Conservation (phyloP, 306 rosid genomes). For the Inga oerstediana region DNA sequence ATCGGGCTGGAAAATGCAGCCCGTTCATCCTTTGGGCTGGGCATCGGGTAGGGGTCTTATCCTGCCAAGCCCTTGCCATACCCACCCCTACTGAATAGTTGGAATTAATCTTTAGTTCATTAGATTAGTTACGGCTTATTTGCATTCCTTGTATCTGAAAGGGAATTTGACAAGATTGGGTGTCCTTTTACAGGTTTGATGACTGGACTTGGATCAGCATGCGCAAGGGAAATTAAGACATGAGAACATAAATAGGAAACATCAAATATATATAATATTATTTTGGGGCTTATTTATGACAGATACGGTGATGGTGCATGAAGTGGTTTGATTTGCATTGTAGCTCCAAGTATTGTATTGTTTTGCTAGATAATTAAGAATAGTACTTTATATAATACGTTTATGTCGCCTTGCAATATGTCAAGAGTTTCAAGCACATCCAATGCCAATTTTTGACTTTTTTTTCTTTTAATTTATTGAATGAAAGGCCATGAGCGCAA, state of each 20-base stretch:
- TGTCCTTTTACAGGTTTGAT: constrained; percentile 35
- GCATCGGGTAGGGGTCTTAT: too few relatives aligned
- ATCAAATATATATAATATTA: background rate
- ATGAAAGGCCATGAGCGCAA: background rate
- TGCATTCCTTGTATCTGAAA: background rate
- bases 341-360: constrained; percentile 4
- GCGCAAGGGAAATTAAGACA: background rate
- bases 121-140: background rate
- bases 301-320: background rate
- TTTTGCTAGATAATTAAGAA: constrained; percentile 4
- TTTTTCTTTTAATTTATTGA: background rate
- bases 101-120: background rate
- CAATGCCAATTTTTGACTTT: background rate
- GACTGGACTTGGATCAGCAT: constrained; percentile 8
- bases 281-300: background rate
- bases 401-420: background rate
- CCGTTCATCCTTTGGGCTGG: too few relatives aligned
- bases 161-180: background rate
- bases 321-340: constrained; percentile 9
- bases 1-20: too few relatives aligned
- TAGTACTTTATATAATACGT: background rate
- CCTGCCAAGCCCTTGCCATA: too few relatives aligned
- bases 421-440: background rate
- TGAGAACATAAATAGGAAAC: constrained; percentile 9
- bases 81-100: too few relatives aligned